A percentile compares a stretch with the other conserved stretches of the same genome.
These are phyloP conservation scores for Paracoccidioides brasiliensis DNA, from an alignment of 2,329 filamentous ascomycete species.

Conservation along the genomic window DNA sequence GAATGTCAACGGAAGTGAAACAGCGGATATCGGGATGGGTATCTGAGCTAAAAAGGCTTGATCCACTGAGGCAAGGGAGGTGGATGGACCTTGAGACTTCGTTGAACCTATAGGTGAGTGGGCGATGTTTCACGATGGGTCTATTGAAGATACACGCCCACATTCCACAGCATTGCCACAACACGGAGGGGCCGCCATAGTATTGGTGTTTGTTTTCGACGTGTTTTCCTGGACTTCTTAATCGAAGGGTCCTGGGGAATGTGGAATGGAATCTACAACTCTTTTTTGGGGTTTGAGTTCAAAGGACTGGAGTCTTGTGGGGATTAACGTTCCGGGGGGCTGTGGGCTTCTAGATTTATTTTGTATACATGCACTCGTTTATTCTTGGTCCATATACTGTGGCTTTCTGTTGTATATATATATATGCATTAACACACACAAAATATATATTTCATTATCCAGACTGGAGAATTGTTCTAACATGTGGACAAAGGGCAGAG, in stretches of 20 bases:
- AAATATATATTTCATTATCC: background rate
- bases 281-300: background rate
- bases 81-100: slow-evolving; percentile 57
- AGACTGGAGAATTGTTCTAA: background rate
- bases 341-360: no score
- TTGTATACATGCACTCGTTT: no score
- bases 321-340: no score
- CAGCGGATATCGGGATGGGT: slow-evolving; percentile 47
- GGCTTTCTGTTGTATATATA: no score
- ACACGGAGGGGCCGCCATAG: background rate
- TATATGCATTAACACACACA: background rate
- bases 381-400: no score
- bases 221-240: no score
- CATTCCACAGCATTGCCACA: background rate
- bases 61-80: slow-evolving; percentile 59
- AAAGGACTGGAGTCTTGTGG: no score
- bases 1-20: slow-evolving; percentile 31
- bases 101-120: slow-evolving; percentile 14
- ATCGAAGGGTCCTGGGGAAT: background rate
- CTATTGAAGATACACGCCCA: background rate
- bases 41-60: slow-evolving; percentile 51
- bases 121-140: slow-evolving; percentile 4
- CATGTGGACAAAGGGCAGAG: background rate
- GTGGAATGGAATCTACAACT: background rate
- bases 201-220: background rate